phyloP scores from a whole-genome alignment of 495 filamentous ascomycete species.

The Penicillium egyptiacum region DNA sequence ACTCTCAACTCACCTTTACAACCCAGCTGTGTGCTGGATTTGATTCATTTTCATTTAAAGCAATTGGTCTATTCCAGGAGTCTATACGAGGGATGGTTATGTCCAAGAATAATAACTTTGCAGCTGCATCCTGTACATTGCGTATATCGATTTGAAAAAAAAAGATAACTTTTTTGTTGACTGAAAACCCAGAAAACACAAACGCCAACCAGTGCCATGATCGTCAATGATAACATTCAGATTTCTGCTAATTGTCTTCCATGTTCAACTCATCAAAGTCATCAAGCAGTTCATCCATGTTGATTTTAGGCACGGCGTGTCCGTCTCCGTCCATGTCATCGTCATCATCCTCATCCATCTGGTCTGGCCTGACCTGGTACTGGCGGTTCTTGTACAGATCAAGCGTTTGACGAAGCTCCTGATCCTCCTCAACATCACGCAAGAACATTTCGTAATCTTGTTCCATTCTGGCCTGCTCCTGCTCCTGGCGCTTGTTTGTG shows the following conservation, averaged over 20 bases:
- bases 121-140: constrained; percentile 10
- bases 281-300: constrained; percentile 82
- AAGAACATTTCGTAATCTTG: constrained; percentile 96
- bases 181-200: constrained; percentile 17
- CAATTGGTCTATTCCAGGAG: not conserved
- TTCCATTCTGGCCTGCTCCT: constrained; percentile 79
- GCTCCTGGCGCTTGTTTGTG: constrained; percentile 57
- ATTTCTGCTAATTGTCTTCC: constrained; percentile 44
- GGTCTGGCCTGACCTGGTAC: constrained; percentile 45
- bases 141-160: constrained; percentile 18
- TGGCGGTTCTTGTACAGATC: constrained; percentile 77
- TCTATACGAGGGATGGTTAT: not conserved
- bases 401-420: constrained; percentile 78
- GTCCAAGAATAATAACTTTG: not conserved
- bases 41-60: not conserved
- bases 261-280: constrained; percentile 70
- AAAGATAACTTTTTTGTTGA: constrained; percentile 19
- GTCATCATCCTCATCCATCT: constrained; percentile 63
- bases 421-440: constrained; percentile 92
- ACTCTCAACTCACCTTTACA: not conserved
- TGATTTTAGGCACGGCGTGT: constrained; percentile 60
- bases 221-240: constrained; percentile 30
- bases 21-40: not conserved
- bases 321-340: constrained; percentile 65
- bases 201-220: constrained; percentile 33